phyloP scores from a whole-genome alignment of 495 filamentous ascomycete species.

The Aspergillus cavernicola region DNA sequence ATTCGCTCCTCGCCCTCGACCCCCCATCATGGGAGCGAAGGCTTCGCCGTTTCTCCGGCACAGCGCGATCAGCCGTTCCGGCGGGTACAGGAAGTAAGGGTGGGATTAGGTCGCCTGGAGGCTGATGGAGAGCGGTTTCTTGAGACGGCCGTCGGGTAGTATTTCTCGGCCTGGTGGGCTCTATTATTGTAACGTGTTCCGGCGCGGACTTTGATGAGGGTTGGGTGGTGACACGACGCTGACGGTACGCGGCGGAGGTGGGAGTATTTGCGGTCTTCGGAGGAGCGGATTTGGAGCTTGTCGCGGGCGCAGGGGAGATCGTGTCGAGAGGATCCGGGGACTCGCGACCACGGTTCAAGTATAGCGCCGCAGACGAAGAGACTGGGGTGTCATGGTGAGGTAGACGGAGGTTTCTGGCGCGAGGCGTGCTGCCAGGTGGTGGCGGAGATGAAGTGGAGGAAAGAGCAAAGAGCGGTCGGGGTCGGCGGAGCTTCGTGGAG shows the following conservation, averaged over 20 bases:
- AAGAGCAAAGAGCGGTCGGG: conserved; percentile 21
- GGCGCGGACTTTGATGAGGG: neutral
- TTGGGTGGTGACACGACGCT: conserved; percentile 5
- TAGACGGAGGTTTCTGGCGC: conserved; percentile 7
- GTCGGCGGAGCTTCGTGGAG: conserved; percentile 12
- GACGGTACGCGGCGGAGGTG: conserved; percentile 5
- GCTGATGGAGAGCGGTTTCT: neutral
- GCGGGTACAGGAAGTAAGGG: neutral
- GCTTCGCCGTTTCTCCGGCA: conserved; percentile 37
- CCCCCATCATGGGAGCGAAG: conserved; percentile 50
- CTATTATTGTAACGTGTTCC: neutral
- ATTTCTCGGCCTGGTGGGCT: neutral
- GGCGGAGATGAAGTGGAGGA: conserved; percentile 14
- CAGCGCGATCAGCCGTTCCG: conserved; percentile 10
- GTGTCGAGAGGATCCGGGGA: conserved; percentile 39
- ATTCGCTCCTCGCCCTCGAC: conserved; percentile 75
- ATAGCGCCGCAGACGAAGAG: conserved; percentile 1
- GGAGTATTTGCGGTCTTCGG: conserved; percentile 9
- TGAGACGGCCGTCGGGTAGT: neutral
- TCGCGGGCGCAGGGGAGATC: conserved; percentile 27
- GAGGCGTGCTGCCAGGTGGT: conserved; percentile 2
- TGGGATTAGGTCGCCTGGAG: neutral
- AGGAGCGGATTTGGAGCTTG: neutral
- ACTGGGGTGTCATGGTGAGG: conserved; percentile 3
- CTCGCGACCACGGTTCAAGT: conserved; percentile 13